These are phyloP conservation scores for Micractinium conductrix DNA, from an alignment of 139 green algal species.

Conservation along the genomic window DNA sequence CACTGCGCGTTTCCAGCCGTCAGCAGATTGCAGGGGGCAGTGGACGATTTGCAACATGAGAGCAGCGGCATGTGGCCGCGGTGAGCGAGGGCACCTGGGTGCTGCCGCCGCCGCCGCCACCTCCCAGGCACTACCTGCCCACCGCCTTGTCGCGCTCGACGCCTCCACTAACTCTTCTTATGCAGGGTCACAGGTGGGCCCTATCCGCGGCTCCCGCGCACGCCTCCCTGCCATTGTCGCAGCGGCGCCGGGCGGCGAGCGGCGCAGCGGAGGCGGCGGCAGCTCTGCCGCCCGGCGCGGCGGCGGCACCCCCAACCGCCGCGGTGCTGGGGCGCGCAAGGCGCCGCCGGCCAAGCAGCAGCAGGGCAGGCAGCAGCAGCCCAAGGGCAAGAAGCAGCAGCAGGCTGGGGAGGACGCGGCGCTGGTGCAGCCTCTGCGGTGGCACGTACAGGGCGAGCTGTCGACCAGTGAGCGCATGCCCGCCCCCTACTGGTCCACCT, in stretches of 20 bases:
- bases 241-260: neutral
- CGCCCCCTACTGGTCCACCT: slow-evolving; percentile 50
- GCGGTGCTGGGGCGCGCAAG: no score
- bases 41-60: neutral
- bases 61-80: neutral
- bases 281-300: no score
- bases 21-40: neutral
- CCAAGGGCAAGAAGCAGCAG: slow-evolving; percentile 2
- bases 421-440: slow-evolving; percentile 12
- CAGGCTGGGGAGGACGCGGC: neutral
- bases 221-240: neutral
- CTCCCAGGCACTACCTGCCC: neutral
- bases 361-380: slow-evolving; percentile 4
- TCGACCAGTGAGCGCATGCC: slow-evolving; percentile 37
- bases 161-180: no score
- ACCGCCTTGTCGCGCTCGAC: no score
- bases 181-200: no score
- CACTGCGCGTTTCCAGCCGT: neutral
- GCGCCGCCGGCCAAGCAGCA: neutral
- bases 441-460: neutral
- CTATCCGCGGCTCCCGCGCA: no score
- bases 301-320: no score
- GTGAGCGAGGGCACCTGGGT: neutral
- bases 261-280: neutral
- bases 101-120: neutral